These are phyloP conservation scores for Pleurotus salmoneostramineus DNA, from an alignment of 768 basidiomycete genomes.

Conservation along the genomic window DNA sequence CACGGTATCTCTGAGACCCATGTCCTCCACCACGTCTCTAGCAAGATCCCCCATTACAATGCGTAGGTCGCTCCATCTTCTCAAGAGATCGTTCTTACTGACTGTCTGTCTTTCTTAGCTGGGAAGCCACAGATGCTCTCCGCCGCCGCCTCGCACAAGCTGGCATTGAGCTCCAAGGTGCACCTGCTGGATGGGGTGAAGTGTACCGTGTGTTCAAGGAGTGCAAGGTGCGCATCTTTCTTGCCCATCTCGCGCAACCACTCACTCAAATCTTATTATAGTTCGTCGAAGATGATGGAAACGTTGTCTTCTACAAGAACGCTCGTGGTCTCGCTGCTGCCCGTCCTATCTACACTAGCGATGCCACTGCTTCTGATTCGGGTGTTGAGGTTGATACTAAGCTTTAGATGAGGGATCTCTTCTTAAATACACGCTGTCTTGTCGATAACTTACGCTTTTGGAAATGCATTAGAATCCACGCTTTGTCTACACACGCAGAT, in stretches of 20 bases:
- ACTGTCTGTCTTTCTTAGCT: conserved; percentile 35
- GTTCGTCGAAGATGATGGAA: conserved; percentile 94
- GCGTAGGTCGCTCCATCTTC: conserved; percentile 40
- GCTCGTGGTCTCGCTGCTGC: conserved; percentile 71
- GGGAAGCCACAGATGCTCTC: conserved; percentile 88
- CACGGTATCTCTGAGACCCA: conserved; percentile 96
- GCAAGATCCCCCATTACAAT: conserved; percentile 96
- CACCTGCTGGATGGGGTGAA: conserved; percentile 78
- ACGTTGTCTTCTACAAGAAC: conserved; percentile 91
- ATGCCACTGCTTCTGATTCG: conserved; percentile 51
- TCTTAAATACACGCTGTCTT: background rate
- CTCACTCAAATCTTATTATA: conserved; percentile 16
- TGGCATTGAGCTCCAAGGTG: conserved; percentile 62
- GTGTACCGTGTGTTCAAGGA: conserved; percentile 71
- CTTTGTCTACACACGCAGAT: no score
- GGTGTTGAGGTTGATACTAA: conserved; percentile 43
- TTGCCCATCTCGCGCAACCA: background rate
- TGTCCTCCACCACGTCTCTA: conserved; percentile 86
- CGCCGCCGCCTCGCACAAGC: conserved; percentile 67
- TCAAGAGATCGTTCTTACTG: background rate
- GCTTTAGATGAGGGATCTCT: conserved; percentile 26
- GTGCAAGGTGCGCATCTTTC: conserved; percentile 56
- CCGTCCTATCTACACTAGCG: conserved; percentile 56
- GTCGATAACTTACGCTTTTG: background rate
- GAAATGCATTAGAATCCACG: background rate